Conservation (phyloP, 768 basidiomycete genomes). For the Omphalotus guepiniiformis region DNA sequence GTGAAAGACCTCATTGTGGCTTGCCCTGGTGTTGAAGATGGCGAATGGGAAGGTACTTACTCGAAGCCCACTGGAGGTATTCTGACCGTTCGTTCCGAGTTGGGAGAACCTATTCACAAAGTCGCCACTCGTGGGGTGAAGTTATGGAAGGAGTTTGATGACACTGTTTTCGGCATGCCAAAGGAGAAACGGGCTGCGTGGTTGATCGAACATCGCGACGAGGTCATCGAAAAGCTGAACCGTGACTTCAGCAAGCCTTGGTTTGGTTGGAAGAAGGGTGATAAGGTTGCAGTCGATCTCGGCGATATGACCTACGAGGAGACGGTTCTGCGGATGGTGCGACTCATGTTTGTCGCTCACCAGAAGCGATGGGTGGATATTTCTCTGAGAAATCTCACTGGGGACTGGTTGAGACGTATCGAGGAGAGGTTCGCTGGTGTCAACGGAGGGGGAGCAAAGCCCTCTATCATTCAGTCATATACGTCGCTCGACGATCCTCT, state of each 20-base stretch:
- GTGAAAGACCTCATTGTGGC: slow-evolving; percentile 98
- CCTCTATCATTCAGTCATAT: slow-evolving; percentile 85
- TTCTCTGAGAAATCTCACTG: slow-evolving; percentile 87
- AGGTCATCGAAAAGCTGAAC: slow-evolving; percentile 90
- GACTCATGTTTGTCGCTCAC: slow-evolving; percentile 91
- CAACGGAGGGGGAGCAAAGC: slow-evolving; percentile 68
- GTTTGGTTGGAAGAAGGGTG: slow-evolving; percentile 98
- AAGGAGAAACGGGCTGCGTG: slow-evolving; percentile 93
- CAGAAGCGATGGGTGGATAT: slow-evolving; percentile 92
- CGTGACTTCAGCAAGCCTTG: slow-evolving; percentile 94
- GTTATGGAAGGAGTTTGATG: slow-evolving; percentile 98
- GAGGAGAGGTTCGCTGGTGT: slow-evolving; percentile 95
- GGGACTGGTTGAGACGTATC: slow-evolving; percentile 94
- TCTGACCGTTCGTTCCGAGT: slow-evolving; percentile 93
- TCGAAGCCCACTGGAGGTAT: slow-evolving; percentile 92
- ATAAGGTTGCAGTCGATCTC: slow-evolving; percentile 75
- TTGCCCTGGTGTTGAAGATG: slow-evolving; percentile 87
- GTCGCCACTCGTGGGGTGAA: slow-evolving; percentile 96
- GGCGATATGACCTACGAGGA: slow-evolving; percentile 99
- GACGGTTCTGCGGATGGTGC: slow-evolving; percentile 83
- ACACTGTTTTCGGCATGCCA: slow-evolving; percentile 90
- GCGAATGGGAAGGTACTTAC: slow-evolving; percentile 93
- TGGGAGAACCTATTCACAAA: slow-evolving; percentile 99
- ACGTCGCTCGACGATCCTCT: slow-evolving; percentile 77
- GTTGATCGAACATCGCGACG: slow-evolving; percentile 82